Evolutionary conservation across 2,329 filamentous ascomycete genomes (phyloP).

Genomic region (Plectosphaerella cucumerina): DNA sequence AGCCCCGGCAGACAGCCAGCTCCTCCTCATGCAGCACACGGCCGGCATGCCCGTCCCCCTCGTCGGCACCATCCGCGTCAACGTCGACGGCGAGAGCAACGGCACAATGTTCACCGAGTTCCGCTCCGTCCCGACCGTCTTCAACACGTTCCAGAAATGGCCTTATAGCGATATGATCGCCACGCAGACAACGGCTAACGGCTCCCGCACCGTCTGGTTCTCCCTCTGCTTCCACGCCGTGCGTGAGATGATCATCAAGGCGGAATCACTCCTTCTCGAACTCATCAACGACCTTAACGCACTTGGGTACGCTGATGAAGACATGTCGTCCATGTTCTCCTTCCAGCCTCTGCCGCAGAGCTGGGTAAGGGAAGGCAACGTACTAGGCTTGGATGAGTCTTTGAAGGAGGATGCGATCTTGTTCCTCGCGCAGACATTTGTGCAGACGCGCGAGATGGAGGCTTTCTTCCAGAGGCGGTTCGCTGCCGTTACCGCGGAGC

Average conservation of each 20-base stretch:
- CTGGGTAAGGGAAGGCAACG: conserved; percentile 5
- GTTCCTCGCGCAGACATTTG: not conserved
- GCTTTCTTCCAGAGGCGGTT: conserved; percentile 24
- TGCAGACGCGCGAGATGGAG: conserved; percentile 19
- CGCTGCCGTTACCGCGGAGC: conserved; percentile 20
- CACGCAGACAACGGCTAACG: conserved; percentile 4
- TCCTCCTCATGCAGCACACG: not conserved
- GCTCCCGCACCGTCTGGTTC: conserved; percentile 5
- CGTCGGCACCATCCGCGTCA: conserved; percentile 4
- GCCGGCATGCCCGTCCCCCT: not conserved
- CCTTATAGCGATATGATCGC: conserved; percentile 5
- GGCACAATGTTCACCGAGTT: conserved; percentile 1
- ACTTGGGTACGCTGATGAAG: not conserved
- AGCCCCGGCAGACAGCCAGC: not conserved
- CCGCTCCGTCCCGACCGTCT: conserved; percentile 1
- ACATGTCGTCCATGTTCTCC: conserved; percentile 11
- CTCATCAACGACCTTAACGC: conserved; percentile 1
- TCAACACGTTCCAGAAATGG: conserved; percentile 3
- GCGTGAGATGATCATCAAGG: conserved; percentile 3
- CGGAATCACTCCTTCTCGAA: conserved; percentile 2
- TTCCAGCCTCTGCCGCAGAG: conserved; percentile 10
- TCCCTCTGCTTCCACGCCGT: conserved; percentile 5
- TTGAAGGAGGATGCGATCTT: not conserved
- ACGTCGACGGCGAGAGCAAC: conserved; percentile 4
- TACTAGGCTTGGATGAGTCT: conserved; percentile 1